A percentile compares a stretch with the other conserved stretches of the same genome.
These are phyloP conservation scores for Saccharomycopsis sp. DNA, from an alignment of 805 yeast genomes.

Conservation along the genomic window DNA sequence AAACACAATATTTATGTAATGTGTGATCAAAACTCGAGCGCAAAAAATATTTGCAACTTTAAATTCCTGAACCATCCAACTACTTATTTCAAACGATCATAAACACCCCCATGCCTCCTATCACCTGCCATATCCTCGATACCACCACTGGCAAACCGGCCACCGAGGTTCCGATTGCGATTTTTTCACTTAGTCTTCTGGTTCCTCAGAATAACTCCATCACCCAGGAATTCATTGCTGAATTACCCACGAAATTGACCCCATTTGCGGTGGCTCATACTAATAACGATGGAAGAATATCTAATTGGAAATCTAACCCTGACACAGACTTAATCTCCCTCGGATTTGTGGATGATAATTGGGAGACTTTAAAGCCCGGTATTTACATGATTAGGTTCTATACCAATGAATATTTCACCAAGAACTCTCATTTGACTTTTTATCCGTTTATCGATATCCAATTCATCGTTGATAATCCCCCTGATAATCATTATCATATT, in stretches of 20 bases:
- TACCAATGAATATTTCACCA: conserved; percentile 55
- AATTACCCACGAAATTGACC: conserved; percentile 24
- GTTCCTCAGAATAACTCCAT: background rate
- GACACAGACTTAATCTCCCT: conserved; percentile 14
- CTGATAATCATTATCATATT: conserved; percentile 79
- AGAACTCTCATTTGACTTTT: conserved; percentile 37
- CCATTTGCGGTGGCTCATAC: conserved; percentile 66
- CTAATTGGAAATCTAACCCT: conserved; percentile 45
- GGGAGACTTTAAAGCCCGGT: conserved; percentile 48
- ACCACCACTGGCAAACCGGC: conserved; percentile 84
- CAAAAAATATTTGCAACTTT: too few relatives aligned
- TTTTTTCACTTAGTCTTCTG: conserved; percentile 20
- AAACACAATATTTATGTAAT: too few relatives aligned
- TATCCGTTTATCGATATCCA: conserved; percentile 83
- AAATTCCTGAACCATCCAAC: too few relatives aligned
- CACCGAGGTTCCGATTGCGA: conserved; percentile 55
- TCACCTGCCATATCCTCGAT: conserved; percentile 86
- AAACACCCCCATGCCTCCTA: conserved; percentile 44
- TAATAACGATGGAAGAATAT: conserved; percentile 71
- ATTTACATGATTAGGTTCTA: conserved; percentile 67
- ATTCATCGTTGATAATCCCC: conserved; percentile 55
- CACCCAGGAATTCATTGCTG: conserved; percentile 10
- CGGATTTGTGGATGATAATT: conserved; percentile 19
- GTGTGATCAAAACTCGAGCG: too few relatives aligned
- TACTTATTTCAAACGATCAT: too few relatives aligned